Conservation (phyloP, 345 rosid species). For the Eutrema japonicum region DNA sequence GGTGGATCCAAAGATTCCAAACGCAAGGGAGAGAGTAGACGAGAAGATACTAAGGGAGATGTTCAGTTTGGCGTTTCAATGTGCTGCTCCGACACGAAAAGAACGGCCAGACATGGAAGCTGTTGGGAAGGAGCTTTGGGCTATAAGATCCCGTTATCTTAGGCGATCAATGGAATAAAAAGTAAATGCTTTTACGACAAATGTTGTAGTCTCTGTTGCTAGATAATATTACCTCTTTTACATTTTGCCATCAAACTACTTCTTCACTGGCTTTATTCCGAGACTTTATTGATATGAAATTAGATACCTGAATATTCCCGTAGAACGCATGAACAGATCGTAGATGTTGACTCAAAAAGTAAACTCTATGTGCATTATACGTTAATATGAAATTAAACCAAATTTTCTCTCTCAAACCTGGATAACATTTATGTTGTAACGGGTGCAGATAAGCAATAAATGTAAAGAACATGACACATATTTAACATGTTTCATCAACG, state of each 20-base stretch:
- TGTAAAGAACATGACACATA: too few relatives aligned
- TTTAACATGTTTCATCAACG: too few relatives aligned
- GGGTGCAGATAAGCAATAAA: too few relatives aligned
- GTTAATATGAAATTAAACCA: too few relatives aligned
- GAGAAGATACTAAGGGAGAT: constrained; percentile 58
- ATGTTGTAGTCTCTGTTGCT: constrained; percentile 26
- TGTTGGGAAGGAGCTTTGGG: constrained; percentile 89
- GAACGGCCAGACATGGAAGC: constrained; percentile 86
- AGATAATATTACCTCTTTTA: constrained; percentile 18
- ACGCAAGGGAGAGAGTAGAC: constrained; percentile 59
- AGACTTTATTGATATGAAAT: constrained; percentile 5
- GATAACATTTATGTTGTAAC: too few relatives aligned
- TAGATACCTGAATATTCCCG: background rate
- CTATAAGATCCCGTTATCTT: constrained; percentile 74
- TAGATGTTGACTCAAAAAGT: too few relatives aligned
- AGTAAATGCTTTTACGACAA: background rate
- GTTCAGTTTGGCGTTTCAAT: constrained; percentile 77
- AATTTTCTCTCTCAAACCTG: too few relatives aligned
- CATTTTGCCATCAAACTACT: constrained; percentile 25
- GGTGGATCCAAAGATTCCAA: constrained; percentile 75
- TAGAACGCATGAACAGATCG: background rate
- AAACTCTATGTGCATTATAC: too few relatives aligned
- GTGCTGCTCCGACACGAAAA: constrained; percentile 80
- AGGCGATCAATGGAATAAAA: constrained; percentile 43
- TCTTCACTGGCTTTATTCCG: constrained; percentile 7